Evolutionary conservation across 768 basidiomycete genomes (phyloP).

Genomic region (Pisolithus sp.): DNA sequence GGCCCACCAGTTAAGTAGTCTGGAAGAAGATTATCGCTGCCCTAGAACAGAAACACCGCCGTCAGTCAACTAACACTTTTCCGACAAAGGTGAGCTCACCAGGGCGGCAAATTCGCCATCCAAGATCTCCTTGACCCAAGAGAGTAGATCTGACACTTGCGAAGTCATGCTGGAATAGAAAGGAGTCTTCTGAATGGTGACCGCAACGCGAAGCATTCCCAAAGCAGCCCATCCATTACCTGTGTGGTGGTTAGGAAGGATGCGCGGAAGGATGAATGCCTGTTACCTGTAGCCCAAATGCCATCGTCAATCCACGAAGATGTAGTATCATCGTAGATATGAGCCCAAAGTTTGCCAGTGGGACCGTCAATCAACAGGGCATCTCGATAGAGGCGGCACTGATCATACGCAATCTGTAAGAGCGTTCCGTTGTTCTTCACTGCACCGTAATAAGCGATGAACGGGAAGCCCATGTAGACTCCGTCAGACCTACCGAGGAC

Average conservation of each 20-base stretch:
- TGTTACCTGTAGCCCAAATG: slow-evolving; percentile 31
- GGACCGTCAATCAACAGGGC: slow-evolving; percentile 24
- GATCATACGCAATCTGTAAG: slow-evolving; percentile 34
- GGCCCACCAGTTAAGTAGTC: slow-evolving; percentile 30
- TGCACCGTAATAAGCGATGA: slow-evolving; percentile 37
- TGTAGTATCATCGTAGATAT: slow-evolving; percentile 20
- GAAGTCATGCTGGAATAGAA: slow-evolving; percentile 21
- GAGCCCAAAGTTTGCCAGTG: slow-evolving; percentile 32
- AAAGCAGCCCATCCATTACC: slow-evolving; percentile 37
- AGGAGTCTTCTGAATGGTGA: slow-evolving; percentile 29
- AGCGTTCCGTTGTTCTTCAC: slow-evolving; percentile 29
- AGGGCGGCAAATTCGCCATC: slow-evolving; percentile 44
- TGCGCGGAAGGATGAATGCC: not conserved
- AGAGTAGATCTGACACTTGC: slow-evolving; percentile 25
- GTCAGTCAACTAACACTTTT: not conserved
- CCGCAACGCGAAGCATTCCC: slow-evolving; percentile 35
- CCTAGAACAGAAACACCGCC: slow-evolving; percentile 9
- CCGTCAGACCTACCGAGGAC: slow-evolving; percentile 27
- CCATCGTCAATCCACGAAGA: slow-evolving; percentile 14
- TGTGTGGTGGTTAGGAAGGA: not conserved
- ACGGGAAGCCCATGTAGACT: slow-evolving; percentile 40
- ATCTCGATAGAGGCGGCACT: slow-evolving; percentile 36
- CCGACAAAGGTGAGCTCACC: not conserved
- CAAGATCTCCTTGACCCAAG: slow-evolving; percentile 37
- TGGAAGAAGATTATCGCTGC: slow-evolving; percentile 25